These are phyloP conservation scores for Paraphaeosphaeria minitans DNA, from an alignment of 2,329 filamentous ascomycete species.

Conservation along the genomic window DNA sequence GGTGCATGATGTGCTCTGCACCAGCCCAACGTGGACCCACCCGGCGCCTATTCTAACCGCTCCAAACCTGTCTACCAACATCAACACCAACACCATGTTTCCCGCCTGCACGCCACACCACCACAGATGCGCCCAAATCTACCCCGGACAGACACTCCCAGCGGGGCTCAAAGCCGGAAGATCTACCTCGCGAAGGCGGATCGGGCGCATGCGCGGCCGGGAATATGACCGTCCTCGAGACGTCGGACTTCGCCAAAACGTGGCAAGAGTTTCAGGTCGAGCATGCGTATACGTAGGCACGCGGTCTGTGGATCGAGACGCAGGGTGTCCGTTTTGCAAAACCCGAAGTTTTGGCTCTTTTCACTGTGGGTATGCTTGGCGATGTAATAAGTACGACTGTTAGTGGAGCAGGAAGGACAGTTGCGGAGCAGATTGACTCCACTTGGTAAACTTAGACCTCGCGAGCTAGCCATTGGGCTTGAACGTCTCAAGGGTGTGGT, in stretches of 20 bases:
- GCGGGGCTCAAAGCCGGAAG: background rate
- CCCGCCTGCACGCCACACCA: background rate
- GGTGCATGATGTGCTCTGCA: conserved; percentile 14
- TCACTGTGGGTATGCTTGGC: conserved; percentile 2
- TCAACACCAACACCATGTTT: conserved; percentile 5
- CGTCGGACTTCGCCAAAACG: background rate
- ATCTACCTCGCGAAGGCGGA: background rate
- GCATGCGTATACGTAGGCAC: background rate
- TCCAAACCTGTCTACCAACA: background rate
- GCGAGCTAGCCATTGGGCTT: background rate
- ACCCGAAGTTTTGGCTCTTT: background rate
- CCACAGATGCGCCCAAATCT: background rate
- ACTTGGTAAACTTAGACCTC: background rate
- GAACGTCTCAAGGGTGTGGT: background rate
- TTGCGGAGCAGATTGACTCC: background rate
- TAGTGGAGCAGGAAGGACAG: background rate
- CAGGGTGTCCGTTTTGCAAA: conserved; percentile 4
- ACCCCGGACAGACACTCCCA: background rate
- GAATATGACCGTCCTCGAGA: background rate
- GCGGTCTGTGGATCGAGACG: background rate
- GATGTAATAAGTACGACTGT: background rate
- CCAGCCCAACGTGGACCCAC: conserved; percentile 17
- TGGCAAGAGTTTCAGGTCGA: conserved; percentile 3
- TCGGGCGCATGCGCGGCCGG: conserved; percentile 2
- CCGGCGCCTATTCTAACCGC: conserved; percentile 14